These are phyloP conservation scores for Rehmannia glutinosa DNA, from an alignment of 257 asterid species.

Conservation along the genomic window DNA sequence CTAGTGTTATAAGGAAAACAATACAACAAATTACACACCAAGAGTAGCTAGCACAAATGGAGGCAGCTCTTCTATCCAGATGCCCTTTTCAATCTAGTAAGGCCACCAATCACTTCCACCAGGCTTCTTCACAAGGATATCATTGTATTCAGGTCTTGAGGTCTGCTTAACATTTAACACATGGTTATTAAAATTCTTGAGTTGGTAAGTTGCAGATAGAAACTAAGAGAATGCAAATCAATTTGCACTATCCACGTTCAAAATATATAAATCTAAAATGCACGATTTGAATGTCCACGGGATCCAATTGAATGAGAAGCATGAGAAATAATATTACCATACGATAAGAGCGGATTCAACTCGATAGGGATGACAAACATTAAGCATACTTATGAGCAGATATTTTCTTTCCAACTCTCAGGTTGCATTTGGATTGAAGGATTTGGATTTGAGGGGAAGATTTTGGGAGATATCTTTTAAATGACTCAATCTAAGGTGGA, in stretches of 20 bases:
- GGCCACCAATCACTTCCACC: conserved; percentile 89
- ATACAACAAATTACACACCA: background rate
- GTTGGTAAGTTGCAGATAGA: background rate
- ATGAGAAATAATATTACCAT: too few species aligned
- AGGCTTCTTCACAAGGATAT: conserved; percentile 80
- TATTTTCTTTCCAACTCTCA: too few species aligned
- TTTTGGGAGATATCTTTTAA: too few species aligned
- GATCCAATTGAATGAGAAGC: too few species aligned
- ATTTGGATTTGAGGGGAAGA: too few species aligned
- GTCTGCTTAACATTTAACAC: conserved; percentile 47
- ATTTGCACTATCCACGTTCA: background rate
- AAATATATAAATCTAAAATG: background rate
- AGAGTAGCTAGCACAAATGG: background rate
- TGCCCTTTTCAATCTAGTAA: conserved; percentile 3
- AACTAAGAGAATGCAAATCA: background rate
- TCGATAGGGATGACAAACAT: background rate
- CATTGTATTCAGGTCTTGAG: conserved; percentile 88
- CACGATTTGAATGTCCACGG: background rate
- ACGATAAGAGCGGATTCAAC: background rate
- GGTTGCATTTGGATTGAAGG: too few species aligned
- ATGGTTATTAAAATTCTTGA: background rate
- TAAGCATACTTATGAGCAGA: too few species aligned
- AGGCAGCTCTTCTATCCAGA: background rate
- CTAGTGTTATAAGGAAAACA: too few species aligned
- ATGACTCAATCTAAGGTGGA: too few species aligned